Base-by-base conservation (phyloP, 495 filamentous ascomycete genomes). In the Thozetella sp. region DNA sequence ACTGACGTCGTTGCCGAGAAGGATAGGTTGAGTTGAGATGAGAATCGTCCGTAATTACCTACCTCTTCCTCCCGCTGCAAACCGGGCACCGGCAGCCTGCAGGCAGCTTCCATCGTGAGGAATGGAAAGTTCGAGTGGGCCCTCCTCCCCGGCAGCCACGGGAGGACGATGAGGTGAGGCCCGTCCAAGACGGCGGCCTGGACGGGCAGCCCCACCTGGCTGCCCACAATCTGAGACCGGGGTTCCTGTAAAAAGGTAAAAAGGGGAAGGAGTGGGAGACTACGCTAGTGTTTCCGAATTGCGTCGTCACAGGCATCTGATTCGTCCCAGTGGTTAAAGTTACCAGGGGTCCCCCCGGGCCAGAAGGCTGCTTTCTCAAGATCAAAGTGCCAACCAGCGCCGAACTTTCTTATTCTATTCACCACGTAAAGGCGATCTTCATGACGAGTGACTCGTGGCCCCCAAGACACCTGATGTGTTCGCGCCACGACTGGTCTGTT, bases 261-360 rank as follows among this genome's bases (percentile, higher is more conserved):
- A 62, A 23, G 48, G 54, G 59, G 24, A 22, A 22, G 22, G 43
- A 59, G 61, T 54, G 55, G 55, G 57, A 59, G 60, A 63, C 53
- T 4, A 58, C 65, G 65, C 67, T 65, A 70, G 67, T 61, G 66
- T 71, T 69, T 71, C 64, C 62, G 65, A 69, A 67, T 69, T 50
- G 51, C 43, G 20, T 19, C 43, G 43, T 48, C 43, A 48, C 43
- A 9, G n/a, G 11, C 6, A 48, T n/a, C 20, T 48, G 43, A 48
- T 48, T 48, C 43, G 43, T 48, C 43, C 9, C 43, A 4, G 20
- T 20, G 43, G 43, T 13, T 48, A 48, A 48, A 20, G 43, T 48
- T 48, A 20, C 43, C 43, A 48, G 43, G 43, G 43, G 43, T 10
- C n/a, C n/a, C n/a, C n/a, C n/a, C n/a, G n/a, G n/a, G n/a, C n/a